A percentile compares a stretch with the other conserved stretches of the same genome.
Evolutionary conservation across 208 protist genomes (phyloP).

Genomic region (Crithidia bombi): DNA sequence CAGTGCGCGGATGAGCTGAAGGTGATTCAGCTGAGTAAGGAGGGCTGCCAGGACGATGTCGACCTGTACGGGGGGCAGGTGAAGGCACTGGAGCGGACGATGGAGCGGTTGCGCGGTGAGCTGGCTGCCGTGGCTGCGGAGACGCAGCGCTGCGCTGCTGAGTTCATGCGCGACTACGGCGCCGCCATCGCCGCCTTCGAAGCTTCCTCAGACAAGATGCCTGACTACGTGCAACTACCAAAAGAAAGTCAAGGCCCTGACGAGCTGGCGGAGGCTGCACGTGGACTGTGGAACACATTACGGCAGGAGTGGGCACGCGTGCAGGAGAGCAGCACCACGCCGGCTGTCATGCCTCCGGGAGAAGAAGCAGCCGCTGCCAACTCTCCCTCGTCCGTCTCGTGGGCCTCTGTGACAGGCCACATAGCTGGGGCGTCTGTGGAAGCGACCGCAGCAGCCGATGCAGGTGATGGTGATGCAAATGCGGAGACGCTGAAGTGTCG

Average conservation of each 20-base stretch:
- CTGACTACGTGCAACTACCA: constrained; percentile 20
- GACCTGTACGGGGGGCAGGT: constrained; percentile 19
- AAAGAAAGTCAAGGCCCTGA: constrained; percentile 9
- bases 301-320: constrained; percentile 21
- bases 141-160: constrained; percentile 11
- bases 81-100: constrained; percentile 11
- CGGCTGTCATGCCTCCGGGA: too few species aligned
- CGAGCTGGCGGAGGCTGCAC: constrained; percentile 21
- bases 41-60: constrained; percentile 14
- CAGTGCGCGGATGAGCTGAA: constrained; percentile 35
- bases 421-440: not conserved
- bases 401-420: not conserved
- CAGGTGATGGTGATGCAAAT: not conserved
- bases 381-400: not conserved
- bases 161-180: not conserved
- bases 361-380: not conserved
- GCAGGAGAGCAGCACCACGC: not conserved
- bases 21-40: constrained; percentile 8
- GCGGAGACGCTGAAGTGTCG: not conserved
- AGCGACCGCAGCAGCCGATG: not conserved
- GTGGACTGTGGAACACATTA: constrained; percentile 2
- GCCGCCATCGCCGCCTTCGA: not conserved
- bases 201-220: not conserved
- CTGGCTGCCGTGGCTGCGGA: constrained; percentile 15
- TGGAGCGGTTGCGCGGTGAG: constrained; percentile 15